Evolutionary conservation across 179 eudicot genomes (phyloP).

Genomic region (Beta macrorhiza): DNA sequence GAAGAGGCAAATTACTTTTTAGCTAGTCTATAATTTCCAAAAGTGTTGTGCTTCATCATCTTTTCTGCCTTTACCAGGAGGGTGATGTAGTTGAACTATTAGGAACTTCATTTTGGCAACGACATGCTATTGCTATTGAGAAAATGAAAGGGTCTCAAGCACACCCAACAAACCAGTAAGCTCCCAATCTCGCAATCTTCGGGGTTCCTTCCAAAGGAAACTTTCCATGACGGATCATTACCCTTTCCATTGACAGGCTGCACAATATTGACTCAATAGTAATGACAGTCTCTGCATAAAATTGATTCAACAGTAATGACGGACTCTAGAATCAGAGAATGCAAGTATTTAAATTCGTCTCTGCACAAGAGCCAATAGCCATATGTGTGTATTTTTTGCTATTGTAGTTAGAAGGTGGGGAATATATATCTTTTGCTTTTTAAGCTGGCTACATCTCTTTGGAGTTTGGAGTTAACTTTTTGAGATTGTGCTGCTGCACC

Average conservation of each 20-base stretch:
- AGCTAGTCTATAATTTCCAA: background rate
- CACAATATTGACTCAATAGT: no score
- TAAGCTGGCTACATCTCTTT: background rate
- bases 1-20: background rate
- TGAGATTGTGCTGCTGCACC: background rate
- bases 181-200: background rate
- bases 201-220: background rate
- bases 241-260: no score
- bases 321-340: background rate
- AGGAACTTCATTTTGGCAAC: background rate
- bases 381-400: background rate
- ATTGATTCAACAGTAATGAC: background rate
- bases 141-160: background rate
- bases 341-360: background rate
- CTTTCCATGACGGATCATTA: no score
- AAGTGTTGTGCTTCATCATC: background rate
- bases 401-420: background rate
- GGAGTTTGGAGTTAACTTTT: background rate
- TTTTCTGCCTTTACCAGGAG: background rate
- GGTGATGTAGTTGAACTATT: background rate
- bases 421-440: background rate
- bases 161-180: background rate
- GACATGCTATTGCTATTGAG: background rate
- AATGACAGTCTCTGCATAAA: no score
- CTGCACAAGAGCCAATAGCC: no score